Base-by-base conservation (phyloP, 1,139 yeast species). In the Candida freyschussii region DNA sequence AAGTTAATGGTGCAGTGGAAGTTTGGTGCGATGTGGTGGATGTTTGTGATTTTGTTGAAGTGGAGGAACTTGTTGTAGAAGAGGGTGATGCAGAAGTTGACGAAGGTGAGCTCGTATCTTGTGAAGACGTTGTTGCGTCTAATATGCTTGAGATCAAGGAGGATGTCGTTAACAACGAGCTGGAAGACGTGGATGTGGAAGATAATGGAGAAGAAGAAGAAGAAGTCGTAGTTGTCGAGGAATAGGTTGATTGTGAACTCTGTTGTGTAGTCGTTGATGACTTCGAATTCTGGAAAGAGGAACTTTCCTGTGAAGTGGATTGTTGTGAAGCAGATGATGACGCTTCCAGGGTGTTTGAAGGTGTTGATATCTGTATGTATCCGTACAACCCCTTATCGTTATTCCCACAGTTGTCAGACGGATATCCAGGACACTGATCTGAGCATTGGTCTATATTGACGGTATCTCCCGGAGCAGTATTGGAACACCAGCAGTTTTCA, bases 371-470 rank as follows among this genome's bases (percentile, higher is more conserved):
- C 29, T 56, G 52, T 13, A 69, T 63, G 44, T 72, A 72, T 5
- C 71, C 75, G 42, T 45, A 72, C 10, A 54, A 51, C 3, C 60
- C 62, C 11, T 60, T 43, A 10, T 41, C 47, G 6, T 38, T 25
- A 41, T 57, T 59, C 5, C 76, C 78, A 44, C 78, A 72, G 24
- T 45, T 41, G 42, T 72, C 77, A 9, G 36, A 31, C 0, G 63
- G 63, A 43, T 51, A 72, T 0, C 78, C 78, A 2, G 63, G 59
- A 43, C 63, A 59, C 12, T 32, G 27, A 8, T 36, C 47, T 17
- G 37, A 32, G 27, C 55, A 50, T 8, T 45, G 33, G 4, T 34
- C 24, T 6, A 47, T 15, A 8, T 31, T 32, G 2, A 39, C 39
- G 0, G 54, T 43, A 5, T 29, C 29, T 1, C 26, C 24, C 2